Percentiles rank a stretch among this genome's conserved stretches.
Conservation (phyloP, 306 rosid genomes). For the Lablab purpureus region DNA sequence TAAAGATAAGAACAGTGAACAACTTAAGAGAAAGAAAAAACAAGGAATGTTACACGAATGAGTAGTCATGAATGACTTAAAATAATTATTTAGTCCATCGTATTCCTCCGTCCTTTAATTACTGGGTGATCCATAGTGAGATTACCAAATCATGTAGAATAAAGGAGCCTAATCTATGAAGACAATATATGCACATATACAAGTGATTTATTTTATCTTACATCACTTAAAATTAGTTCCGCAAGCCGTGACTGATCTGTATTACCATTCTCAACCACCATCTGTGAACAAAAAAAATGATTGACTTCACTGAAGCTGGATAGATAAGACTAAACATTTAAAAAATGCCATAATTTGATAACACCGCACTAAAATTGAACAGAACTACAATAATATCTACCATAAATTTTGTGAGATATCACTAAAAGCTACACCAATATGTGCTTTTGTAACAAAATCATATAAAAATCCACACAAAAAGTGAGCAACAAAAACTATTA, state of each 20-base stretch:
- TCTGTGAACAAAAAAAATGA: conserved; percentile 56
- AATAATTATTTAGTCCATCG: background rate
- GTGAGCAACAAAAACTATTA: background rate
- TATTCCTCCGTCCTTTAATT: conserved; percentile 10
- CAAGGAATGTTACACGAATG: too few relatives aligned
- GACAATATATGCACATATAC: conserved; percentile 38
- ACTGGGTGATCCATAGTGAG: conserved; percentile 10
- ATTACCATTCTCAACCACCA: conserved; percentile 82
- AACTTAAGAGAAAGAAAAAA: background rate
- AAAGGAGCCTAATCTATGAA: conserved; percentile 36
- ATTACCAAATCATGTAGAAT: conserved; percentile 29
- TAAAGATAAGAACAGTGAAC: background rate
- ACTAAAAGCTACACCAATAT: conserved; percentile 3
- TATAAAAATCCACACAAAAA: background rate
- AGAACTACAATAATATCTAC: conserved; percentile 11
- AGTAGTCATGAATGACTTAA: conserved; percentile 5
- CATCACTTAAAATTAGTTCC: conserved; percentile 80
- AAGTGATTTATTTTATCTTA: conserved; percentile 58
- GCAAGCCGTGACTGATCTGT: conserved; percentile 86
- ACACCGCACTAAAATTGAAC: conserved; percentile 13
- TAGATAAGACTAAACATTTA: background rate
- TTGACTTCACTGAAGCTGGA: conserved; percentile 11
- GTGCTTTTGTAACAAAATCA: conserved; percentile 4
- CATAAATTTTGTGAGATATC: conserved; percentile 2
- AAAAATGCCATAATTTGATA: background rate